Conservation (phyloP, 257 asterid genomes). For the Solanum virginianum region DNA sequence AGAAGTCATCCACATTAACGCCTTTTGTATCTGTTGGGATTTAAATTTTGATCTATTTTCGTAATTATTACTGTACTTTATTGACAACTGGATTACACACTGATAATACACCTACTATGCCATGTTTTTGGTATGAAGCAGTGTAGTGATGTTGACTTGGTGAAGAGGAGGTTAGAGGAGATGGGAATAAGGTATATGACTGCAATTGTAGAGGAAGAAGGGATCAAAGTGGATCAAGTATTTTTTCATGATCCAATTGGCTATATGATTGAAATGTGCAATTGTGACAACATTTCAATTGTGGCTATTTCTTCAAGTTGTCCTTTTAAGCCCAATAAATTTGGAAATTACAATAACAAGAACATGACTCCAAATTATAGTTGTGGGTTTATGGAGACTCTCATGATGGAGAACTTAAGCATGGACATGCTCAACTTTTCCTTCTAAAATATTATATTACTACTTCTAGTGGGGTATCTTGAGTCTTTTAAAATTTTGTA, state of each 20-base stretch:
- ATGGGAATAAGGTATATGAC: constrained; percentile 19
- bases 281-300: constrained; percentile 24
- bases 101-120: neutral
- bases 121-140: neutral
- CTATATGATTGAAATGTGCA: constrained; percentile 29
- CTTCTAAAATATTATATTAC: neutral
- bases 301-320: constrained; percentile 14
- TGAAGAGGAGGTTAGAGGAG: constrained; percentile 13
- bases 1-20: neutral
- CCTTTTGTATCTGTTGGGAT: neutral
- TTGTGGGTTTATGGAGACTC: constrained; percentile 8
- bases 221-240: constrained; percentile 25
- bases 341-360: neutral
- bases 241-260: constrained; percentile 36
- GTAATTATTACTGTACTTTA: neutral
- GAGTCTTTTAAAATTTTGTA: neutral
- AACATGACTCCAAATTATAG: neutral
- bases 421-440: constrained; percentile 25
- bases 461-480: neutral
- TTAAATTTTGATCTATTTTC: neutral
- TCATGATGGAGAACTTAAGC: constrained; percentile 27
- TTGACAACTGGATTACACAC: neutral
- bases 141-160: constrained; percentile 17
- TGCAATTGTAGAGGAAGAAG: constrained; percentile 16
- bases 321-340: neutral